Evolutionary conservation across 768 basidiomycete species (phyloP).

Genomic region (Phanerochaete carnosa): DNA sequence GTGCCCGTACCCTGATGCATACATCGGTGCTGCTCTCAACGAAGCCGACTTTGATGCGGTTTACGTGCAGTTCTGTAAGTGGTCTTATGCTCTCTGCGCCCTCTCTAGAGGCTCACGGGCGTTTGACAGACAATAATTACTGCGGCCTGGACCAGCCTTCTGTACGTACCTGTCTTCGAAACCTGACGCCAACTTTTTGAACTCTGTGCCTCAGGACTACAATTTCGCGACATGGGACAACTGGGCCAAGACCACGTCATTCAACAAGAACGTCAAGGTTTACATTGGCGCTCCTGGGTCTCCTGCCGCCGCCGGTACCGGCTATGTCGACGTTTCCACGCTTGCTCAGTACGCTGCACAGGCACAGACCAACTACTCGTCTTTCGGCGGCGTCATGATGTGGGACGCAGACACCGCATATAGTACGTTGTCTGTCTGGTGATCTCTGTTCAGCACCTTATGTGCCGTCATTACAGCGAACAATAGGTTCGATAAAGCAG

Average conservation of each 20-base stretch:
- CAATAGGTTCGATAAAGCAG: conserved; percentile 20
- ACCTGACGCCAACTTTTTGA: conserved; percentile 25
- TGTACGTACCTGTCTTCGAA: conserved; percentile 38
- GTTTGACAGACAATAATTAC: conserved; percentile 50
- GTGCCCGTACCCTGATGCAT: conserved; percentile 68
- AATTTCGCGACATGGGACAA: conserved; percentile 60
- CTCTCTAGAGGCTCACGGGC: not conserved
- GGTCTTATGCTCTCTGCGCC: not conserved
- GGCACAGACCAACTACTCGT: conserved; percentile 56
- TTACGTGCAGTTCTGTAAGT: conserved; percentile 67
- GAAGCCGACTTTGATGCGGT: conserved; percentile 64
- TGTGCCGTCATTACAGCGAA: conserved; percentile 15
- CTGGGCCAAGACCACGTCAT: conserved; percentile 59
- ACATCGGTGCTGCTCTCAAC: conserved; percentile 58
- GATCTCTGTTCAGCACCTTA: not conserved
- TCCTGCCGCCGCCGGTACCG: conserved; percentile 50
- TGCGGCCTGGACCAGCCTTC: conserved; percentile 53
- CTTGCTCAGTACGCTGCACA: conserved; percentile 44
- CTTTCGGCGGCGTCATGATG: conserved; percentile 59
- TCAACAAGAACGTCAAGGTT: conserved; percentile 60
- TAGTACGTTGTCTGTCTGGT: conserved; percentile 2
- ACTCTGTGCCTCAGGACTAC: conserved; percentile 45
- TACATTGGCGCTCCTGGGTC: conserved; percentile 67
- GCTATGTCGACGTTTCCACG: conserved; percentile 48
- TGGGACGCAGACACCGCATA: conserved; percentile 31